These are phyloP conservation scores for Brassica napus DNA, from an alignment of 345 rosid genomes.

Conservation along the genomic window Da-Ae NC_063445.1:46038501-46039000, in stretches of 20 bases:
- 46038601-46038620: slow-evolving; percentile 26
- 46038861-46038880: background rate
- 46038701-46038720: background rate
- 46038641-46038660: slow-evolving; percentile 3
- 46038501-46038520: slow-evolving; percentile 22
- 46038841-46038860: background rate
- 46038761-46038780: slow-evolving; percentile 28
- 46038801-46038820: background rate
- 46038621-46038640: slow-evolving; percentile 19
- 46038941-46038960: slow-evolving; percentile 1
- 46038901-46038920: slow-evolving; percentile 21
- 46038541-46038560: slow-evolving; percentile 38
- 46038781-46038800: slow-evolving; percentile 18
- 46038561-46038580: slow-evolving; percentile 25
- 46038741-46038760: slow-evolving; percentile 27
- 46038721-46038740: slow-evolving; percentile 33
- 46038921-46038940: slow-evolving; percentile 19
- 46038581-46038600: background rate
- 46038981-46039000: background rate
- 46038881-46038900: background rate
- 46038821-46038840: slow-evolving; percentile 11
- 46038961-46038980: slow-evolving; percentile 36
- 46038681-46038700: slow-evolving; percentile 5
- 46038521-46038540: slow-evolving; percentile 11
- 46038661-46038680: background rate